Evolutionary conservation across 345 rosid species (phyloP).

Genomic region (Geranium brycei): DNA sequence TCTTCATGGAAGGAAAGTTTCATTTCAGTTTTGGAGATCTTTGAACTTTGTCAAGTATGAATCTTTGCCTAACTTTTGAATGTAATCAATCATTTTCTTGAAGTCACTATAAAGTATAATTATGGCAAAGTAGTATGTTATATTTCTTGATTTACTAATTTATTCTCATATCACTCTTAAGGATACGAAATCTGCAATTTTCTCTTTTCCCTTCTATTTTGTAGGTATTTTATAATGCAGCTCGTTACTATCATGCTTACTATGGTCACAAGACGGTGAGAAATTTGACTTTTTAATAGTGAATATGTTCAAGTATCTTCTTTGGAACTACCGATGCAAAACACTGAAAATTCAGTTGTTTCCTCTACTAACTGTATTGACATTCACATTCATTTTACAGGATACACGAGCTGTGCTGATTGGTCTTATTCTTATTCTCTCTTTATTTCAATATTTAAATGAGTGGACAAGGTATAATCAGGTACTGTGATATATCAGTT

Average conservation of each 20-base stretch:
- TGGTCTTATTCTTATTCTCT: constrained; percentile 72
- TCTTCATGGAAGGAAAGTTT: too few species aligned
- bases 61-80: too few species aligned
- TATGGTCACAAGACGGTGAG: constrained; percentile 95
- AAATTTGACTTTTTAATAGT: background rate
- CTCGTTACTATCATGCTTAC: constrained; percentile 77
- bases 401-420: constrained; percentile 83
- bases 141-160: background rate
- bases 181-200: background rate
- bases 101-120: background rate
- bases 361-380: background rate
- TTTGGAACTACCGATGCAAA: background rate
- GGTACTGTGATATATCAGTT: constrained; percentile 26
- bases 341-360: background rate
- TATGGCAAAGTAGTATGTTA: background rate
- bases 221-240: constrained; percentile 87
- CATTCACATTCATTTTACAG: constrained; percentile 24
- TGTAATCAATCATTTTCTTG: background rate
- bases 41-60: too few species aligned
- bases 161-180: background rate
- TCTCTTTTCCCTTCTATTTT: background rate
- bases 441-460: constrained; percentile 80
- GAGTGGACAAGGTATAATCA: constrained; percentile 72
- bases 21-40: too few species aligned
- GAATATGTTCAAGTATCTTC: background rate